Percentiles rank a stretch among this genome's conserved stretches.
phyloP scores from a whole-genome alignment of 2,329 filamentous ascomycete genomes.

The Sclerotinia nivalis region DNA sequence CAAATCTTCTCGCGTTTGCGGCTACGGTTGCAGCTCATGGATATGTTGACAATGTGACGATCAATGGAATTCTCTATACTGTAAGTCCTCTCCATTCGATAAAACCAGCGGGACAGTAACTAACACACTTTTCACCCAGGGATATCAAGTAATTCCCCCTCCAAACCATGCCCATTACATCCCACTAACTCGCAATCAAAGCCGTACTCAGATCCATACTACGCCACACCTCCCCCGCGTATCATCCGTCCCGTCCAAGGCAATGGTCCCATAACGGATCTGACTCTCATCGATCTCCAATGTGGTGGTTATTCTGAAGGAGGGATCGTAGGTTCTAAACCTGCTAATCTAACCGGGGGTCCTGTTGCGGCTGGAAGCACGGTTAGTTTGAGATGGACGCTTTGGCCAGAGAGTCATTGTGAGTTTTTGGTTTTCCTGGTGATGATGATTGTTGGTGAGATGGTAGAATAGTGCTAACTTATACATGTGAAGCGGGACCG shows the following conservation, averaged over 20 bases:
- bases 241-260: constrained; percentile 59
- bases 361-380: constrained; percentile 54
- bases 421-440: not conserved
- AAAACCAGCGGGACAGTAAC: too few relatives aligned
- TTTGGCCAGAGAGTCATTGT: constrained; percentile 46
- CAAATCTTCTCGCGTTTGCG: constrained; percentile 26
- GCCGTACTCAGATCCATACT: constrained; percentile 49
- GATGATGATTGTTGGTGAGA: not conserved
- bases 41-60: constrained; percentile 33
- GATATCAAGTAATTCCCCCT: constrained; percentile 41
- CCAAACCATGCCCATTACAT: not conserved
- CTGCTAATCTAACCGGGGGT: constrained; percentile 57
- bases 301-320: constrained; percentile 55
- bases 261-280: constrained; percentile 58
- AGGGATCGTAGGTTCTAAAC: constrained; percentile 50
- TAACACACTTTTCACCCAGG: not conserved
- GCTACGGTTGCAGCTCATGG: constrained; percentile 29
- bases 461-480: not conserved
- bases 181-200: constrained; percentile 25
- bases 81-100: not conserved
- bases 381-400: constrained; percentile 57
- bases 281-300: constrained; percentile 55
- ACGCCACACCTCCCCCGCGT: constrained; percentile 46
- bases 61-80: constrained; percentile 31
- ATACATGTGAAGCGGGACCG: constrained; percentile 46